Evolutionary conservation across 371 early-diverging fungal genomes (phyloP).

Genomic region (Mucor ambiguus): DNA sequence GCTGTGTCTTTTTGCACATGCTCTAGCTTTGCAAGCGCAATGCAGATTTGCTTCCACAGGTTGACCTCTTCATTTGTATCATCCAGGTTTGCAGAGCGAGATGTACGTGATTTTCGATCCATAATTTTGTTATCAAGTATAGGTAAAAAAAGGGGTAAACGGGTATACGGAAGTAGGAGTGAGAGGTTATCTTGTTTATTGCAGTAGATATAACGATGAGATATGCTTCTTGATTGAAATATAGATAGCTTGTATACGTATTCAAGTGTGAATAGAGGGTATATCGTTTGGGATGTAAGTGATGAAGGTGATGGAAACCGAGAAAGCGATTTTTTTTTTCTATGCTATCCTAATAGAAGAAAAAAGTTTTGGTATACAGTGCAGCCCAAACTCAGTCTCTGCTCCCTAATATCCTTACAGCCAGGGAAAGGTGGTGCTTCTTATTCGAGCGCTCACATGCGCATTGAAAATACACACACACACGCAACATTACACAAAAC

Average conservation of each 20-base stretch:
- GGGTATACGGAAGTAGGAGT: neutral
- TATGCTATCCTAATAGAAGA: neutral
- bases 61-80: constrained; percentile 57
- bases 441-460: neutral
- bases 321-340: neutral
- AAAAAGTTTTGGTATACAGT: neutral
- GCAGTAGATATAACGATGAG: neutral
- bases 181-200: neutral
- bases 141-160: neutral
- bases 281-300: neutral
- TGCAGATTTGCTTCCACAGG: constrained; percentile 58
- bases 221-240: neutral
- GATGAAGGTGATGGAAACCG: neutral
- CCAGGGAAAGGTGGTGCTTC: neutral
- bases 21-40: constrained; percentile 51
- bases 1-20: constrained; percentile 50
- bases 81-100: constrained; percentile 52
- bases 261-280: neutral
- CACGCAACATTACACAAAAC: neutral
- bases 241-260: neutral
- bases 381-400: neutral
- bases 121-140: constrained; percentile 14
- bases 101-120: constrained; percentile 57
- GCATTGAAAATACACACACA: neutral
- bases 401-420: neutral